Evolutionary conservation across 2,329 filamentous ascomycete species (phyloP).

Genomic region (Ceratocystis lukuohia): DNA sequence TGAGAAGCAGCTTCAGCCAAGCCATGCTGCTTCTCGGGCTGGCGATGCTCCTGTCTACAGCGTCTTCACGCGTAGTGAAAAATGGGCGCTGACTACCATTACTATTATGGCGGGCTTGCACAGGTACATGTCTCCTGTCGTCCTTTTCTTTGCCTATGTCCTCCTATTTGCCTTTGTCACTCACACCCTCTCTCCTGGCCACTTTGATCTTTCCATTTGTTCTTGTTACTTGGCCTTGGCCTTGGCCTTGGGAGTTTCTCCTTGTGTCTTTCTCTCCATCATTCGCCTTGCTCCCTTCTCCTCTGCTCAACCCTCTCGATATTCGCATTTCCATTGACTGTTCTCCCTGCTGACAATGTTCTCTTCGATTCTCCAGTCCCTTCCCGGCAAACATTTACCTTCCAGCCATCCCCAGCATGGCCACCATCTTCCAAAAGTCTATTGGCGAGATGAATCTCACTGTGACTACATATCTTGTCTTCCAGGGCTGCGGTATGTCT

Average conservation of each 20-base stretch:
- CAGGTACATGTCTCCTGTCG: conserved; percentile 14
- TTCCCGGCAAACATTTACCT: conserved; percentile 28
- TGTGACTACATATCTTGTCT: conserved; percentile 26
- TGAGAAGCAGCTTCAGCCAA: neutral
- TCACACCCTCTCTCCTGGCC: neutral
- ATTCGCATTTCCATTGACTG: neutral
- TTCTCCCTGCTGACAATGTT: neutral
- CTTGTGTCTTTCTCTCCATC: neutral
- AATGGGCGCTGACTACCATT: conserved; percentile 24
- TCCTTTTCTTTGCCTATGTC: too few species aligned
- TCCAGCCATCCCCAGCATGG: conserved; percentile 25
- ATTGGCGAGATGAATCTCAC: conserved; percentile 26
- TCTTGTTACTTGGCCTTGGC: neutral
- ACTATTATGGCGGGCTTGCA: conserved; percentile 24
- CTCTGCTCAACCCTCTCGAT: neutral
- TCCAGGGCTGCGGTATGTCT: conserved; percentile 24
- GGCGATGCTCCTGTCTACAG: conserved; percentile 20
- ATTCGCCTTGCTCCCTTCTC: neutral
- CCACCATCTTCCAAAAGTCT: conserved; percentile 24
- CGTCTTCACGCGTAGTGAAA: conserved; percentile 23
- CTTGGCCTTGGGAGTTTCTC: neutral
- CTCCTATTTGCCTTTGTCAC: neutral
- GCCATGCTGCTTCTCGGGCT: neutral
- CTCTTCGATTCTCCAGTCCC: conserved; percentile 22
- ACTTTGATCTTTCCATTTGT: neutral